Evolutionary conservation across 1,284 basidiomycete species (phyloP), one percentile per base, ranked within the genome.

Genomic region (Lignosus rhinocerotis): DNA sequence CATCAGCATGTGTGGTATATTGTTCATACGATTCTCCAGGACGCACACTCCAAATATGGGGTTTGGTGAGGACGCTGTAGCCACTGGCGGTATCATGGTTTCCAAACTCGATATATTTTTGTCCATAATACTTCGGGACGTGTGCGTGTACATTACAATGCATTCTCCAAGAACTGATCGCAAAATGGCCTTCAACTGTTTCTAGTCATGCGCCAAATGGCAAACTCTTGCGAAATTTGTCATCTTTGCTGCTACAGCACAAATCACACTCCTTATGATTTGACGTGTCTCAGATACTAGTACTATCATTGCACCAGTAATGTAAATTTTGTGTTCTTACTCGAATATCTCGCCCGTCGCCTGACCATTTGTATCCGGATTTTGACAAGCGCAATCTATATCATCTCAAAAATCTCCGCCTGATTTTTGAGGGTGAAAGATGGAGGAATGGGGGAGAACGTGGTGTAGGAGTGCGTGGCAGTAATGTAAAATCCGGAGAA

Each of bases 81-180:
- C 36, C 5, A 39, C 14, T n/a, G 36, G 36, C 36, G 36, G 7
- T 43, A 43, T 17, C 19, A 43, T 21, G 41, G 41, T 43, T 6
- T n/a, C 41, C 2, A 6, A 19, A 43, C 10, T 43, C 41, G 19
- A 7, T 3, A 1, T 50, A 30, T n/a, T 45, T 19, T 12, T 48
- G 39, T 50, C 21, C 41, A 39, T 51, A 51, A 19, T 19, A 30
- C 34, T 21, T 36, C 41, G 33, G 42, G 19, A 44, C 33, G 32
- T 12, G 48, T 50, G 41, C 54, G 41, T 56, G 54, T 51, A 56
- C 33, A 50, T 31, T 56, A 56, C 41, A 36, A 43, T 16, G 21
- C 45, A 21, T 34, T 39, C 17, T 25, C 32, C 10, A 5, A 19
- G 38, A 43, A 50, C 54, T 56, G 47, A 38, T 34, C 38, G 42